Percentiles rank a stretch among this genome's conserved stretches.
These are phyloP conservation scores for Malus hybrid DNA, from an alignment of 331 rosid species.

Conservation along the genomic window DNA sequence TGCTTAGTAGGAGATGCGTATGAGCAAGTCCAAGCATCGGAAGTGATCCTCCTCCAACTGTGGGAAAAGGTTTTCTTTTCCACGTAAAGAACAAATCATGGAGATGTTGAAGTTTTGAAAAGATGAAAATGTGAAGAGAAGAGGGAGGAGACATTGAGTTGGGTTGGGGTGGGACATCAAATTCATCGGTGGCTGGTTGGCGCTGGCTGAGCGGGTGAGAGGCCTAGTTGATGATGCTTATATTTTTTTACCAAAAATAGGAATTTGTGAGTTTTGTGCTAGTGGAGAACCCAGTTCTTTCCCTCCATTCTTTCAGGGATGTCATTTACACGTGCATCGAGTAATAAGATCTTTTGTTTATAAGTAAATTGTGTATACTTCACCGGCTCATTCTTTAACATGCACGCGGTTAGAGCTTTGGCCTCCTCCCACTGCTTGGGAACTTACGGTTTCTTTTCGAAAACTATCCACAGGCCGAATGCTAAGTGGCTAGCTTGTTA, in stretches of 20 bases:
- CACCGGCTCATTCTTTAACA: too few relatives aligned
- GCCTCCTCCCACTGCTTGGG: too few relatives aligned
- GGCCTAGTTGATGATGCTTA: constrained; percentile 2
- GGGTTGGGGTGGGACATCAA: constrained; percentile 17
- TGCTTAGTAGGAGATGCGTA: constrained; percentile 46
- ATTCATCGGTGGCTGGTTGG: background rate
- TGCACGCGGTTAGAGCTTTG: too few relatives aligned
- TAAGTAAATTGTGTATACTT: background rate
- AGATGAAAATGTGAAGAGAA: background rate
- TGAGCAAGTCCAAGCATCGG: constrained; percentile 30
- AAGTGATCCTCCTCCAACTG: constrained; percentile 74
- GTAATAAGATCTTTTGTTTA: background rate
- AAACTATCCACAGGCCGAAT: too few relatives aligned
- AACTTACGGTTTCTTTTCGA: too few relatives aligned
- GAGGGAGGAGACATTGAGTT: background rate
- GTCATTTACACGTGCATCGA: background rate
- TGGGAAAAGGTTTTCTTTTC: constrained; percentile 64
- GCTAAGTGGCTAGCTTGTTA: background rate
- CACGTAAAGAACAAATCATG: constrained; percentile 38
- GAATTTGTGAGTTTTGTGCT: constrained; percentile 15
- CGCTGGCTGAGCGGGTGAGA: constrained; percentile 11
- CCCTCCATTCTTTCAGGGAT: constrained; percentile 18
- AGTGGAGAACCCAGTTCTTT: constrained; percentile 39
- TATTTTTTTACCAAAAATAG: constrained; percentile 26
- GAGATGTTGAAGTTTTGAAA: constrained; percentile 23